Percentiles rank a stretch among this genome's conserved stretches.
Conservation (phyloP, 805 yeast genomes). For the Pichia heedii region DNA sequence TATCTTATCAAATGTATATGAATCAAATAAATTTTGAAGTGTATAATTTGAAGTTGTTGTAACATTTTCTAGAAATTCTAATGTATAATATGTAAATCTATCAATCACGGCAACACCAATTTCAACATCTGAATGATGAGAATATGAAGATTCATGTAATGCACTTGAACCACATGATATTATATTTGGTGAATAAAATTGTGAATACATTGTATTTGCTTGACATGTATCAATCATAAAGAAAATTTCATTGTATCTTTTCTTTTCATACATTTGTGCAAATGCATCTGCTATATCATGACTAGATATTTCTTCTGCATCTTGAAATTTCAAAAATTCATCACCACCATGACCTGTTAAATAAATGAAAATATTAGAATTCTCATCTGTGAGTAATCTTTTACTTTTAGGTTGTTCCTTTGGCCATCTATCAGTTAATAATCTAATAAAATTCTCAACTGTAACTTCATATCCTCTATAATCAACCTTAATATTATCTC, state of each 20-base stretch:
- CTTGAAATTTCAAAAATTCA: slow-evolving; percentile 94
- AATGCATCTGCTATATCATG: slow-evolving; percentile 96
- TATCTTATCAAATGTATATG: slow-evolving; percentile 74
- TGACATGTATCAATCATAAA: slow-evolving; percentile 99
- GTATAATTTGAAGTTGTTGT: slow-evolving; percentile 68
- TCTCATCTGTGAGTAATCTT: slow-evolving; percentile 83
- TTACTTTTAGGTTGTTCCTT: slow-evolving; percentile 90
- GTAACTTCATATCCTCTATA: slow-evolving; percentile 97
- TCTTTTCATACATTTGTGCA: slow-evolving; percentile 94
- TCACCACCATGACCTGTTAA: slow-evolving; percentile 99
- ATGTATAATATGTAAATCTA: slow-evolving; percentile 84
- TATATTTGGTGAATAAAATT: slow-evolving; percentile 85
- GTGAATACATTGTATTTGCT: slow-evolving; percentile 95
- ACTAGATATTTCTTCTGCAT: slow-evolving; percentile 94
- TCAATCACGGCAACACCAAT: slow-evolving; percentile 98
- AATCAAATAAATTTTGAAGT: slow-evolving; percentile 74
- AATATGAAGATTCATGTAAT: slow-evolving; percentile 81
- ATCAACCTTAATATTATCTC: slow-evolving; percentile 92
- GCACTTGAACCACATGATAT: slow-evolving; percentile 88
- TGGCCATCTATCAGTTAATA: slow-evolving; percentile 93
- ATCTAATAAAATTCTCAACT: slow-evolving; percentile 88
- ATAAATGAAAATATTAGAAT: slow-evolving; percentile 87
- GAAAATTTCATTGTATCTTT: slow-evolving; percentile 87
- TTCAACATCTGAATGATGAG: slow-evolving; percentile 92
- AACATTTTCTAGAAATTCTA: slow-evolving; percentile 77